Evolutionary conservation across 352 stramenopile species (phyloP).

Genomic region (Pythium myriotylum): DNA sequence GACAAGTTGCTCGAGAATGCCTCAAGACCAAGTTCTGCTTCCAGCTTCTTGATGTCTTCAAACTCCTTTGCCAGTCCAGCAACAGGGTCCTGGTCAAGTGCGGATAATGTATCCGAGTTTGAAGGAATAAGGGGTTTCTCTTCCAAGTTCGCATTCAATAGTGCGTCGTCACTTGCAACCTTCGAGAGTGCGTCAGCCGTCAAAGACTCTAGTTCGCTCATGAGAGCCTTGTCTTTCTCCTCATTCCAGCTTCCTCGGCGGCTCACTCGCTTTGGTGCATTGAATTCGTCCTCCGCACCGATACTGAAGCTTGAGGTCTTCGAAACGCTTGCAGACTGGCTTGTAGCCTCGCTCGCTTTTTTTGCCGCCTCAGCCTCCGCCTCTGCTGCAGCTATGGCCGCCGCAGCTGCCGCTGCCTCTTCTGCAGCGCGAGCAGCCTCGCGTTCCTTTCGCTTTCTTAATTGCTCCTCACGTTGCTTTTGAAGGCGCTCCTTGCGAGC

Average conservation of each 20-base stretch:
- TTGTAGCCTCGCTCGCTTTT: slow-evolving; percentile 40
- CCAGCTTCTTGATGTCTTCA: slow-evolving; percentile 81
- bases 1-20: slow-evolving; percentile 55
- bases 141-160: slow-evolving; percentile 36
- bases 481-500: slow-evolving; percentile 73
- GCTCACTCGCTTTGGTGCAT: slow-evolving; percentile 38
- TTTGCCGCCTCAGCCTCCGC: slow-evolving; percentile 33
- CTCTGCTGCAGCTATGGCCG: slow-evolving; percentile 39
- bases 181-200: slow-evolving; percentile 60
- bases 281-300: slow-evolving; percentile 61
- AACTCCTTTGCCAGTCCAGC: slow-evolving; percentile 68
- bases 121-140: slow-evolving; percentile 40
- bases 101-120: slow-evolving; percentile 1
- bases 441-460: slow-evolving; percentile 59
- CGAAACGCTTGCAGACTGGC: slow-evolving; percentile 31
- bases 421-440: slow-evolving; percentile 52
- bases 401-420: slow-evolving; percentile 34
- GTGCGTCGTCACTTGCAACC: slow-evolving; percentile 34
- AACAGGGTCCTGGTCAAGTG: slow-evolving; percentile 35
- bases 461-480: slow-evolving; percentile 70
- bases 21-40: slow-evolving; percentile 82
- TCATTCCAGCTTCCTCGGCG: slow-evolving; percentile 84
- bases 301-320: slow-evolving; percentile 70
- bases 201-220: slow-evolving; percentile 85
- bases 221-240: slow-evolving; percentile 84